Conservation (phyloP, 192 early-diverging fungal genomes). For the Linnemannia zychae region DNA sequence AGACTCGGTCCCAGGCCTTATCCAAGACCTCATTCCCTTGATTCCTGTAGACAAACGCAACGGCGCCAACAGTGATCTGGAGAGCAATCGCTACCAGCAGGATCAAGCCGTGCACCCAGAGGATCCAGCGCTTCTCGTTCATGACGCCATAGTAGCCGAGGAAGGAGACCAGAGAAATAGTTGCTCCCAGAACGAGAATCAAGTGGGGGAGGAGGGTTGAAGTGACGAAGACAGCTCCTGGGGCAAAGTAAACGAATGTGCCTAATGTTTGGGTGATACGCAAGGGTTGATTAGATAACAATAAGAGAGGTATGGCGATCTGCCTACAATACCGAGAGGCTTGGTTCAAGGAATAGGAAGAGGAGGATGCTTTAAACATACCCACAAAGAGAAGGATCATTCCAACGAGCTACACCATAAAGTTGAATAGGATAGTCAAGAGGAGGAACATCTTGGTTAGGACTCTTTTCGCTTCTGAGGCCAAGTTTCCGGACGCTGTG, state of each 20-base stretch:
- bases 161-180: conserved; percentile 52
- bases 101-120: conserved; percentile 41
- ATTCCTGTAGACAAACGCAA: conserved; percentile 51
- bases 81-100: conserved; percentile 48
- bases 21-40: conserved; percentile 48
- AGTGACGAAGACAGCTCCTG: conserved; percentile 43
- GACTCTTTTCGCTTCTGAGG: neutral
- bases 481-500: neutral
- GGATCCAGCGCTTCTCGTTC: conserved; percentile 55
- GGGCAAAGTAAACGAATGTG: conserved; percentile 54
- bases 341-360: too few species aligned
- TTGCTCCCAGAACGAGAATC: conserved; percentile 39
- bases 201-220: conserved; percentile 47
- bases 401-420: conserved; percentile 35
- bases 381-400: conserved; percentile 55
- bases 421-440: neutral
- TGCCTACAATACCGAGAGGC: too few species aligned
- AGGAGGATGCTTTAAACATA: neutral
- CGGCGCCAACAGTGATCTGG: conserved; percentile 49
- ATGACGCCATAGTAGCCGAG: conserved; percentile 53
- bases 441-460: neutral
- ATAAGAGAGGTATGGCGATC: neutral
- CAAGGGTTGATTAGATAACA: neutral
- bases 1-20: conserved; percentile 52
- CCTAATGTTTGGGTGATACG: conserved; percentile 12